A percentile compares a stretch with the other conserved stretches of the same genome.
These are phyloP conservation scores for Monilinia laxa DNA, from an alignment of 2,329 filamentous ascomycete genomes.

Conservation along the genomic window DNA sequence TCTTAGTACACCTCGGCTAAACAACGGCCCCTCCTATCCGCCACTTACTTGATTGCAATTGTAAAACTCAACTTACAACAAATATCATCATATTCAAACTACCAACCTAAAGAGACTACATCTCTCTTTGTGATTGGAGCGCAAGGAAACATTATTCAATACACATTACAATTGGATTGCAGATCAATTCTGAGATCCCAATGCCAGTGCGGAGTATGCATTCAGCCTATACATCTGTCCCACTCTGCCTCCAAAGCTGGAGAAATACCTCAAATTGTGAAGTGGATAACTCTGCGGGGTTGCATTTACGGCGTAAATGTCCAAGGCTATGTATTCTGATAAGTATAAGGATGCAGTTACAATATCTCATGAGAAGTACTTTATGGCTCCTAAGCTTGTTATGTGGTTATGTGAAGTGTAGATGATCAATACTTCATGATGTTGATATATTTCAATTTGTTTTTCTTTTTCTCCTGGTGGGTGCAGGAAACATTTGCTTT, in stretches of 20 bases:
- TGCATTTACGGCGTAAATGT: not conserved
- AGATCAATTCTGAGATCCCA: not conserved
- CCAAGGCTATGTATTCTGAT: not conserved
- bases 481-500: constrained; percentile 28
- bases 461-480: not conserved
- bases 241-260: not conserved
- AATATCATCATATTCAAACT: not conserved
- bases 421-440: not conserved
- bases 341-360: constrained; percentile 10
- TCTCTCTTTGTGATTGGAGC: not conserved
- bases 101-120: not conserved
- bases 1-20: not conserved
- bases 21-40: not conserved
- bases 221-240: constrained; percentile 8
- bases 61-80: not conserved
- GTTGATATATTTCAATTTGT: not conserved
- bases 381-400: not conserved
- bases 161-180: not conserved
- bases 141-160: not conserved
- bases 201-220: constrained; percentile 6
- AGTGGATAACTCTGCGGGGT: not conserved
- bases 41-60: not conserved
- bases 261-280: not conserved
- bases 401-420: not conserved
- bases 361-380: not conserved